Evolutionary conservation across 768 basidiomycete species (phyloP).

Genomic region (Trametes coccinea): DNA sequence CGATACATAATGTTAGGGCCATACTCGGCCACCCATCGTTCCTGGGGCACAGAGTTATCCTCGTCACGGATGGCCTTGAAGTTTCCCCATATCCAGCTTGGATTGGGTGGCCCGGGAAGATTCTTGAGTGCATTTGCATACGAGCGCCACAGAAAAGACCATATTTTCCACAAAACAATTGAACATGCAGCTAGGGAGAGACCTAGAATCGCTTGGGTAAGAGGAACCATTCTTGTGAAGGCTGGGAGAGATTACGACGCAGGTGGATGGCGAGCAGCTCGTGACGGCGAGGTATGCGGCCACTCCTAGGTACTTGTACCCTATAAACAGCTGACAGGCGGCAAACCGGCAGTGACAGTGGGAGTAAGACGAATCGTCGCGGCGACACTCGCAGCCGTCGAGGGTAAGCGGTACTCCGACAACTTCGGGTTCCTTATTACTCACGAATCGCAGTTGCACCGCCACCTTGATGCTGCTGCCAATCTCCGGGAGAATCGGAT

Average conservation of each 20-base stretch:
- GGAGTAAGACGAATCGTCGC: too few species aligned
- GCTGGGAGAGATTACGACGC: neutral
- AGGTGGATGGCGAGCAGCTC: neutral
- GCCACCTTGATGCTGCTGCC: neutral
- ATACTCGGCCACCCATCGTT: constrained; percentile 18
- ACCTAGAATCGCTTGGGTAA: neutral
- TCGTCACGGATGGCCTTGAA: constrained; percentile 43
- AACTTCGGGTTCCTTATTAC: too few species aligned
- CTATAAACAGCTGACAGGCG: too few species aligned
- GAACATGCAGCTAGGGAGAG: neutral
- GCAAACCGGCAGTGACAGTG: too few species aligned
- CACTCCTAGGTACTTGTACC: too few species aligned
- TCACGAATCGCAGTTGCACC: neutral
- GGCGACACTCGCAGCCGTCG: too few species aligned
- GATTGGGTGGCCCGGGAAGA: constrained; percentile 51
- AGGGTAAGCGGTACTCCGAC: too few species aligned
- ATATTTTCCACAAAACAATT: neutral
- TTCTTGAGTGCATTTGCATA: constrained; percentile 42
- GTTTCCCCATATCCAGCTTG: constrained; percentile 51
- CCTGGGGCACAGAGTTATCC: constrained; percentile 17
- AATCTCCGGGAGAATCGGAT: too few species aligned
- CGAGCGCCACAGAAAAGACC: neutral
- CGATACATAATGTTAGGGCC: constrained; percentile 18
- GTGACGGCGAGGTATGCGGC: too few species aligned
- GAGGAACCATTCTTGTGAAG: neutral